These are phyloP conservation scores for Clitoria ternatea DNA, from an alignment of 306 rosid species.

Conservation along the genomic window DNA sequence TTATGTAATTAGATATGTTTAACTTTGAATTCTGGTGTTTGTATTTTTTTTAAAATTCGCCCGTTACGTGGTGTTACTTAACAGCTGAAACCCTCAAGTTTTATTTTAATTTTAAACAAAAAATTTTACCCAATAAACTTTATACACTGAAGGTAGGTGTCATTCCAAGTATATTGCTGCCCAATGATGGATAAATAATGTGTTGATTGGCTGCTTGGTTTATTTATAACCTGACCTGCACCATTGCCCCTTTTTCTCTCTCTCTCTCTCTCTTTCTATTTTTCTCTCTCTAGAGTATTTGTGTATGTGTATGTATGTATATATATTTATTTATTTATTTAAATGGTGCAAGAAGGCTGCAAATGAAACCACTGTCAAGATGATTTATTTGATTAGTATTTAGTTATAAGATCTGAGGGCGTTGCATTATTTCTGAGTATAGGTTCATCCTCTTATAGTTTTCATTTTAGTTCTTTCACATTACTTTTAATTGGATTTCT, in stretches of 20 bases:
- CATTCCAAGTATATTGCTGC: background rate
- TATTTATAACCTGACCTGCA: conserved; percentile 2
- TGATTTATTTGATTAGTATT: conserved; percentile 14
- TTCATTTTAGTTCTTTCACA: no score
- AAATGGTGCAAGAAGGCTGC: conserved; percentile 24
- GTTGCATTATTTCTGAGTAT: background rate
- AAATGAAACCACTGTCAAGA: conserved; percentile 1
- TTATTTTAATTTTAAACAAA: no score
- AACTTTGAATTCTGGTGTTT: no score
- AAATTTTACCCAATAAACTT: no score
- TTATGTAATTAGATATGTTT: no score
- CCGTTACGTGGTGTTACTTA: no score
- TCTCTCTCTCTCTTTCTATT: background rate
- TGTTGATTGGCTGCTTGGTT: conserved; percentile 5
- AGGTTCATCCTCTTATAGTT: no score
- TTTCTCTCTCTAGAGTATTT: background rate
- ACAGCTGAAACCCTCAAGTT: no score
- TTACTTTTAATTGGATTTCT: no score
- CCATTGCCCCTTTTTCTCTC: background rate
- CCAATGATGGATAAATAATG: conserved; percentile 33
- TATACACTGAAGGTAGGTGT: no score
- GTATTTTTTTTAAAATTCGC: no score
- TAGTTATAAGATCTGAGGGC: conserved; percentile 31
- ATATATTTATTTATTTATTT: background rate
- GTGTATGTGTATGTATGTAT: background rate